Evolutionary conservation across 331 rosid genomes (phyloP).

Genomic region (Cydonia oblonga): DNA sequence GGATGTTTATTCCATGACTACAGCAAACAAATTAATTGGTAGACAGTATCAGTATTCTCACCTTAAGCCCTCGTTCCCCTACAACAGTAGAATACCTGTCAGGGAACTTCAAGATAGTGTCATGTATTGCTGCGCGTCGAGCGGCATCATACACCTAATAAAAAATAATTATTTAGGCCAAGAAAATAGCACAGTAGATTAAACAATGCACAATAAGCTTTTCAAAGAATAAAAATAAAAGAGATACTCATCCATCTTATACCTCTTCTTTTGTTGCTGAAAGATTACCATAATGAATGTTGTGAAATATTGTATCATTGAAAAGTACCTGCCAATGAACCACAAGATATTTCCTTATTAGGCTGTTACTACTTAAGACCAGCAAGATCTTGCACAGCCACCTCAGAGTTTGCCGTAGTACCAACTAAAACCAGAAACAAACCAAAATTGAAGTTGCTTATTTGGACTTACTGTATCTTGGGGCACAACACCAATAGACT

Average conservation of each 20-base stretch:
- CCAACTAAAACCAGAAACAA: background rate
- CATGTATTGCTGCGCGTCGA: constrained; percentile 82
- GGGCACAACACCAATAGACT: constrained; percentile 86
- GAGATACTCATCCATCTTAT: constrained; percentile 10
- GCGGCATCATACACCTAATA: constrained; percentile 88
- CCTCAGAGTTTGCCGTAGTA: background rate
- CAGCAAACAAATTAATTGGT: background rate
- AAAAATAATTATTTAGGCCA: constrained; percentile 9
- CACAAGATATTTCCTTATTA: constrained; percentile 11
- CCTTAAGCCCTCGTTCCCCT: constrained; percentile 99
- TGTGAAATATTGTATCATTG: constrained; percentile 86
- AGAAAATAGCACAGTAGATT: constrained; percentile 11
- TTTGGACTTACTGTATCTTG: constrained; percentile 76
- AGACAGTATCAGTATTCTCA: constrained; percentile 17
- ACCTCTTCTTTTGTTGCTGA: constrained; percentile 90
- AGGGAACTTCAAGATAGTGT: constrained; percentile 82
- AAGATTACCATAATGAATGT: constrained; percentile 82
- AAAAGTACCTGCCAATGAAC: constrained; percentile 78
- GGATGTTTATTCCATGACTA: background rate
- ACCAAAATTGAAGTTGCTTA: background rate
- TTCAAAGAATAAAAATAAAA: constrained; percentile 8
- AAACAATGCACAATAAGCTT: constrained; percentile 9
- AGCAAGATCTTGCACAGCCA: constrained; percentile 12
- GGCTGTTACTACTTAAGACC: constrained; percentile 3
- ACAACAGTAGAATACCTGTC: constrained; percentile 72